phyloP scores from a whole-genome alignment of 441 rosid species.

The Omphalea diandra region DNA sequence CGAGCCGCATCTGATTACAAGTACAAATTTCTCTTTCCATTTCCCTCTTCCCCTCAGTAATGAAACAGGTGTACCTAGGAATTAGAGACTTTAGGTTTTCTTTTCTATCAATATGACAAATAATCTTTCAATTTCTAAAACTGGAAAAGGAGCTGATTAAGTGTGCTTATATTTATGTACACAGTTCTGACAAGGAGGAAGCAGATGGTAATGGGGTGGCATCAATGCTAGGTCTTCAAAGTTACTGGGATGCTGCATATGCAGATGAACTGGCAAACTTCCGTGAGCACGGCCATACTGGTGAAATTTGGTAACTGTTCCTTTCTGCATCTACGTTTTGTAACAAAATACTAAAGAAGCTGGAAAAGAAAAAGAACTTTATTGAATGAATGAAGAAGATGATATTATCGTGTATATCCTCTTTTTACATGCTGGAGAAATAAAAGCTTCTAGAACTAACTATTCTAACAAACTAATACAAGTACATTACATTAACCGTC shows the following conservation, averaged over 20 bases:
- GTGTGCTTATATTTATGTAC: slow-evolving; percentile 1
- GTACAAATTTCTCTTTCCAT: slow-evolving; percentile 27
- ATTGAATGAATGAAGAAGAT: too few species aligned
- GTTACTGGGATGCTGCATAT: slow-evolving; percentile 91
- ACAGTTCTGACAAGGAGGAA: slow-evolving; percentile 93
- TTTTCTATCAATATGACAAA: not conserved
- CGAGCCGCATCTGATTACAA: slow-evolving; percentile 79
- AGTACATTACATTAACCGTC: too few species aligned
- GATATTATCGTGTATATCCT: too few species aligned
- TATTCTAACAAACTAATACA: too few species aligned
- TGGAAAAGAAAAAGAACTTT: too few species aligned
- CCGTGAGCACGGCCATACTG: slow-evolving; percentile 83
- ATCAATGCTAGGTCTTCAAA: slow-evolving; percentile 83
- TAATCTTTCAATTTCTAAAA: not conserved
- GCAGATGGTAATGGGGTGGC: slow-evolving; percentile 68
- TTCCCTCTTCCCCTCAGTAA: too few species aligned
- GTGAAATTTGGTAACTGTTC: slow-evolving; percentile 77
- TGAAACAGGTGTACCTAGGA: too few species aligned
- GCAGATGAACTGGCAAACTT: slow-evolving; percentile 83
- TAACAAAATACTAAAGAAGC: too few species aligned
- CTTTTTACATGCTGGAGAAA: too few species aligned
- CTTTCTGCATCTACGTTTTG: too few species aligned
- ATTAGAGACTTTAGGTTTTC: not conserved
- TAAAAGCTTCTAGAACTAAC: too few species aligned
- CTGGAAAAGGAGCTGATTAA: not conserved